Evolutionary conservation across 495 filamentous ascomycete species (phyloP).

Genomic region (Trichodelitschia bisporula): DNA sequence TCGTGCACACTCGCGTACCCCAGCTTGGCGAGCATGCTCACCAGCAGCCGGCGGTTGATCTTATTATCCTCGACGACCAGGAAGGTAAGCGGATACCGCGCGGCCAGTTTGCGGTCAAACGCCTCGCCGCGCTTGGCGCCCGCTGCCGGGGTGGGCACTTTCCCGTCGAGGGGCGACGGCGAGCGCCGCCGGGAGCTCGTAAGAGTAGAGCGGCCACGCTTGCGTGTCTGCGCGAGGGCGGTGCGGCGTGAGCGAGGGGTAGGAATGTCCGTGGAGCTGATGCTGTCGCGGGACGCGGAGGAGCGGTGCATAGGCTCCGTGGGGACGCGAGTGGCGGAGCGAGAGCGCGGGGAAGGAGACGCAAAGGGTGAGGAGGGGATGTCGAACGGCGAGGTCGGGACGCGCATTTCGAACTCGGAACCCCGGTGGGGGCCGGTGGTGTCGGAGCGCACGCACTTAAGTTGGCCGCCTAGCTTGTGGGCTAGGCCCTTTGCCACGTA

Average conservation of each 20-base stretch:
- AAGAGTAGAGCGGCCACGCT: neutral
- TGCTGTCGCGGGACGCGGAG: neutral
- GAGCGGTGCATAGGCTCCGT: neutral
- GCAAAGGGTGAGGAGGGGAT: constrained; percentile 12
- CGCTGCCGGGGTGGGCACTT: neutral
- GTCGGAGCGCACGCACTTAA: constrained; percentile 41
- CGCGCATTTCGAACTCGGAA: constrained; percentile 49
- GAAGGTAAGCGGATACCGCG: constrained; percentile 37
- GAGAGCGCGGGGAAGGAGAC: constrained; percentile 12
- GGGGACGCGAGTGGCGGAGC: too few relatives aligned
- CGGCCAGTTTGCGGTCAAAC: constrained; percentile 23
- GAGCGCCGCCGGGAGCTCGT: neutral
- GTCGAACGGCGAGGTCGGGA: constrained; percentile 31
- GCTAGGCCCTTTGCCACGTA: constrained; percentile 56
- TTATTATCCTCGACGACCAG: constrained; percentile 62
- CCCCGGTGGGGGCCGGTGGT: constrained; percentile 42
- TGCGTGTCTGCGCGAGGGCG: neutral
- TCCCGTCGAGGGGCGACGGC: neutral
- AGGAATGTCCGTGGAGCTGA: neutral
- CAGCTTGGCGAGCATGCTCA: constrained; percentile 43
- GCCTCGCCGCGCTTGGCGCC: constrained; percentile 2
- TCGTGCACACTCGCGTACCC: constrained; percentile 38
- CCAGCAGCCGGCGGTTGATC: constrained; percentile 51
- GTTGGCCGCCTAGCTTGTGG: constrained; percentile 49
- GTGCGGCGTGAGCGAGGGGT: neutral